These are phyloP conservation scores for Neospora caninum DNA, from an alignment of 169 alveolate genomes.

Conservation along the genomic window DNA sequence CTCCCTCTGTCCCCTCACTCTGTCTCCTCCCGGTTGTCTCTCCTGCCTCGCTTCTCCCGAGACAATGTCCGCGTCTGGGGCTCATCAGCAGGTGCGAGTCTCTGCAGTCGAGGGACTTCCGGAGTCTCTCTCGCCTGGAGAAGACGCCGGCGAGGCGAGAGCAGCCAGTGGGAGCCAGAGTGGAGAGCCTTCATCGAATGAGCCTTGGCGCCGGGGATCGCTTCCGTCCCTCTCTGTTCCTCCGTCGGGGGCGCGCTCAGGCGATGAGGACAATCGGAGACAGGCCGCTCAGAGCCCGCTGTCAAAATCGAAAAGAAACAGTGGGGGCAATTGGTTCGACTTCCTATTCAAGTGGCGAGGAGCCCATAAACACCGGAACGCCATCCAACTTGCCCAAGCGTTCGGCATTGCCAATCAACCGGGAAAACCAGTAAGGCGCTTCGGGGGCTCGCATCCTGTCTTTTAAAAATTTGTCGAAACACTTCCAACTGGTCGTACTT, in stretches of 20 bases:
- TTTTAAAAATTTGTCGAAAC: too few relatives aligned
- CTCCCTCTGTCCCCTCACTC: too few relatives aligned
- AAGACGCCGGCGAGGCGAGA: too few relatives aligned
- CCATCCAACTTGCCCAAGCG: constrained; percentile 45
- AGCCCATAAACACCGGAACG: background rate
- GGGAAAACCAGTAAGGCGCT: constrained; percentile 49
- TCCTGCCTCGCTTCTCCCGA: too few relatives aligned
- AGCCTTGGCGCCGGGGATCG: background rate
- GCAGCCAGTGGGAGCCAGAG: too few relatives aligned
- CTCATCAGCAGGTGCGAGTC: too few relatives aligned
- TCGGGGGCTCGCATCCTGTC: background rate
- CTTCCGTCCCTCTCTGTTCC: background rate
- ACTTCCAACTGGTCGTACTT: too few relatives aligned
- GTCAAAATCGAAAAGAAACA: background rate
- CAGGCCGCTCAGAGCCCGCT: background rate
- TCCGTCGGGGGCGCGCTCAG: background rate
- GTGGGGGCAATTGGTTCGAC: background rate
- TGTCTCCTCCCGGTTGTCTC: too few relatives aligned
- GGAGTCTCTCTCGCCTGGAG: too few relatives aligned
- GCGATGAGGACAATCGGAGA: background rate
- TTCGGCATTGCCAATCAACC: constrained; percentile 48
- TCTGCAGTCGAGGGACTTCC: too few relatives aligned
- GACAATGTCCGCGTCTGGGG: too few relatives aligned
- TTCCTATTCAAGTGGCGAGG: background rate
- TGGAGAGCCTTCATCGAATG: too few relatives aligned